Evolutionary conservation across 1,284 basidiomycete genomes (phyloP).

Genomic region (Coniferiporia weirii): DNA sequence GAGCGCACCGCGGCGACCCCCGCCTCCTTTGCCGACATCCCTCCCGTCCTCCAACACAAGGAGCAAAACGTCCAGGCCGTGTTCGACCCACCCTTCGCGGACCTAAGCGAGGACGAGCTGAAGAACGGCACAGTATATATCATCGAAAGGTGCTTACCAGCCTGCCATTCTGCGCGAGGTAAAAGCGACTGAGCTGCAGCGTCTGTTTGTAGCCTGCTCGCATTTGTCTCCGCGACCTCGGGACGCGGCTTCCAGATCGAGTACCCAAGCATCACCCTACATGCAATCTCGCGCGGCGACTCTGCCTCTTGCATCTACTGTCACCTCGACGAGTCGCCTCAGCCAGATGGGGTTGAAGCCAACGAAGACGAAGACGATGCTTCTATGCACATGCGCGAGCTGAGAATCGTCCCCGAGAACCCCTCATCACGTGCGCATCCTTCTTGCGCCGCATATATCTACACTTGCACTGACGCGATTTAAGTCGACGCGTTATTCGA

Average conservation of each 20-base stretch:
- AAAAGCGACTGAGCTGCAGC: not conserved
- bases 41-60: constrained; percentile 36
- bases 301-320: constrained; percentile 76
- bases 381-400: constrained; percentile 62
- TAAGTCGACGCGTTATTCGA: constrained; percentile 86
- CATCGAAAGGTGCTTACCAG: constrained; percentile 35
- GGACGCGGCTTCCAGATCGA: constrained; percentile 73
- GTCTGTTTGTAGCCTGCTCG: constrained; percentile 51
- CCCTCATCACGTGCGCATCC: constrained; percentile 52
- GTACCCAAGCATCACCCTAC: constrained; percentile 83
- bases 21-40: constrained; percentile 52
- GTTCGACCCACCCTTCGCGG: constrained; percentile 31
- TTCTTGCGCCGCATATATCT: constrained; percentile 13
- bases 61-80: constrained; percentile 34
- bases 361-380: constrained; percentile 46
- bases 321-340: constrained; percentile 69
- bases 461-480: not conserved
- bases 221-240: constrained; percentile 60
- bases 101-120: constrained; percentile 26
- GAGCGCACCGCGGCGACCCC: constrained; percentile 71
- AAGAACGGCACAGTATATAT: constrained; percentile 36
- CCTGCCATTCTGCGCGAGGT: not conserved
- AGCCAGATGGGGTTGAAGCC: constrained; percentile 28
- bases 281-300: constrained; percentile 75
- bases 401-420: constrained; percentile 65